Base-by-base conservation (phyloP, 768 basidiomycete genomes). In the Trametes coccinea region DNA sequence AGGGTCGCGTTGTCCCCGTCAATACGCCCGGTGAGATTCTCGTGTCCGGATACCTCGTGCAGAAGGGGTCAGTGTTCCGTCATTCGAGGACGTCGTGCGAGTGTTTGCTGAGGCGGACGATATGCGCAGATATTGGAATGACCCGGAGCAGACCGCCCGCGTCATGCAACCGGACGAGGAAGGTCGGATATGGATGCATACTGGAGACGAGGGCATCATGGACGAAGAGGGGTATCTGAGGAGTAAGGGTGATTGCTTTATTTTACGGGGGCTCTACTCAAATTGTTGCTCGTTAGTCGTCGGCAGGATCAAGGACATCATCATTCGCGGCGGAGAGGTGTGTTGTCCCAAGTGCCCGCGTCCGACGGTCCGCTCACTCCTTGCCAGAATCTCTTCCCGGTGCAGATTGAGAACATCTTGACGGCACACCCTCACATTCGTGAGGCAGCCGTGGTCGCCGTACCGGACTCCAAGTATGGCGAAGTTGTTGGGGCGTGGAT, bases 401-500 rank as follows among this genome's bases (percentile, higher is more conserved):
- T 93, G 47, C 86, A 92, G 70, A 93, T 94, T 37, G 92, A 94
- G 75, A 91, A 93, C 60, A 82, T 79, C 0, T 70, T 92, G 53
- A 85, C 82, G 0, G 74, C 77, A 4, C 79, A 86, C 56, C 77
- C 78, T 1, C 75, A 72, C 14, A 82, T 94, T 44, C 78, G 82
- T 49, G 92, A 93, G 72, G 90, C 87, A 0, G 89, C 90, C 2
- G 89, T 79, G 5, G 81, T 93, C 6, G 74, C 90, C 3, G 89
- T 94, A 16, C 88, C 88, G 1, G 85, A 92, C 66, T 59, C 67
- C 1, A 79, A 75, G 61, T 92, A 83, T 65, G 90, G 90, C 4
- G 92, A 94, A 70, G 88, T 88, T 8, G 90, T 92, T 1, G 92
- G 92, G 1, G 88, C 84, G 14, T 93, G 90, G 89, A 79, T 93